These are phyloP conservation scores for Pseudocercospora ulei DNA, from an alignment of 2,329 filamentous ascomycete species.

Conservation along the genomic window DNA sequence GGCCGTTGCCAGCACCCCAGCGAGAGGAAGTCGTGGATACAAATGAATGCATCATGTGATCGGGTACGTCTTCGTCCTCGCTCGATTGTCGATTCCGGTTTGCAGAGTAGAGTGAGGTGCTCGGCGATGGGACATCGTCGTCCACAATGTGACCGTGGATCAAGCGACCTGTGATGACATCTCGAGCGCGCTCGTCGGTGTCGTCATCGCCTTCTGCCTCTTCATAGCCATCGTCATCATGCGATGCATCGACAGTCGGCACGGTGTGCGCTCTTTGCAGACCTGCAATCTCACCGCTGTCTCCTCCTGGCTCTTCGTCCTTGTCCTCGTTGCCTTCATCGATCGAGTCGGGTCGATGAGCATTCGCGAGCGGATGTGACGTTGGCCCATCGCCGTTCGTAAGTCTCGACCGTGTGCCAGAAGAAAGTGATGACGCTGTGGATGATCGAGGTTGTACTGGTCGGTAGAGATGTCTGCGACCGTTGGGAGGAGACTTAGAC, in stretches of 20 bases:
- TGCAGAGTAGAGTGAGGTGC: slow-evolving; percentile 54
- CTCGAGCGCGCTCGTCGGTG: slow-evolving; percentile 54
- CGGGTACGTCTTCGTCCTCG: slow-evolving; percentile 50
- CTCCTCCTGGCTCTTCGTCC: slow-evolving; percentile 4
- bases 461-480: slow-evolving; percentile 9
- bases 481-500: slow-evolving; percentile 17
- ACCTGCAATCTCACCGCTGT: slow-evolving; percentile 5
- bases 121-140: slow-evolving; percentile 66
- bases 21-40: slow-evolving; percentile 72
- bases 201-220: slow-evolving; percentile 32
- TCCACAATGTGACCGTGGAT: slow-evolving; percentile 93
- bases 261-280: slow-evolving; percentile 26
- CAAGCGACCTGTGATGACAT: slow-evolving; percentile 83
- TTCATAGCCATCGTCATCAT: slow-evolving; percentile 32
- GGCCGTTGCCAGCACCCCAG: slow-evolving; percentile 35
- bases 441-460: slow-evolving; percentile 18
- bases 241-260: slow-evolving; percentile 24
- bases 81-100: slow-evolving; percentile 38
- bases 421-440: slow-evolving; percentile 17
- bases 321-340: slow-evolving; percentile 12
- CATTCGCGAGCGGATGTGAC: slow-evolving; percentile 30
- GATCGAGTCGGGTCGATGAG: slow-evolving; percentile 29
- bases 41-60: slow-evolving; percentile 74
- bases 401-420: slow-evolving; percentile 22
- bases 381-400: slow-evolving; percentile 26